Evolutionary conservation across 768 basidiomycete genomes (phyloP), one percentile per base, ranked within the genome.

Genomic region (Mycena rosella): DNA sequence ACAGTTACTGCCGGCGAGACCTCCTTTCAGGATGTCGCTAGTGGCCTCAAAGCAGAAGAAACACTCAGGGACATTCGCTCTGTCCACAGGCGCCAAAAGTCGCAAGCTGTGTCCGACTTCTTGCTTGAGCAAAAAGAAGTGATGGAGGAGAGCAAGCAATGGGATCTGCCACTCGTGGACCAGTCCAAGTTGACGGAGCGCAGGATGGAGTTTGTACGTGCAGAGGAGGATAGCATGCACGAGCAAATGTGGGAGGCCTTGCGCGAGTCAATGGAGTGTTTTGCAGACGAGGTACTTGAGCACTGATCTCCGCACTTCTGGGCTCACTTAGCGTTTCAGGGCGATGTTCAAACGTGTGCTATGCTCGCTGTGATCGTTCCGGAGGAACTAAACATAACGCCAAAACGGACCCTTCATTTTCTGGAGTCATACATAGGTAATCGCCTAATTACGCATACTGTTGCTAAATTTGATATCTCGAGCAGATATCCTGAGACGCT

Each of bases 261-360:
- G 65, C 79, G 84, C 34, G 84, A 86, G 52, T 83, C 84, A 0
- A 65, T 93, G 40, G 91, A 93, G 65, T 78, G 78, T n/a, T 88
- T 88, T 73, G 86, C 87, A 2, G 89, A 90, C 65, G 81, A 88
- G 80, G 92, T 92, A 63, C 27, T 76, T 67, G 20, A 9, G 27
- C 10, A 14, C 34, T 11, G 11, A 4, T 15, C 30, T 54, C 13
- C 14, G 7, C 52, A 29, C n/a, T 58, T 55, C 24, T 63, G 27
- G 17, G 36, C 45, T 60, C 44, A 60, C 47, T 63, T 63, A 22
- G 29, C 68, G 29, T 71, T 61, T 49, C 24, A 94, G 91, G 94
- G 94, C 17, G 90, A 95, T 72, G 81, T 94, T 1, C 94, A 94
- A 73, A 92, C 89, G 84, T 94, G 93, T 77, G 88, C 92, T 1